phyloP scores from a whole-genome alignment of 257 asterid genomes.

The Galeopsis tetrahit region DNA sequence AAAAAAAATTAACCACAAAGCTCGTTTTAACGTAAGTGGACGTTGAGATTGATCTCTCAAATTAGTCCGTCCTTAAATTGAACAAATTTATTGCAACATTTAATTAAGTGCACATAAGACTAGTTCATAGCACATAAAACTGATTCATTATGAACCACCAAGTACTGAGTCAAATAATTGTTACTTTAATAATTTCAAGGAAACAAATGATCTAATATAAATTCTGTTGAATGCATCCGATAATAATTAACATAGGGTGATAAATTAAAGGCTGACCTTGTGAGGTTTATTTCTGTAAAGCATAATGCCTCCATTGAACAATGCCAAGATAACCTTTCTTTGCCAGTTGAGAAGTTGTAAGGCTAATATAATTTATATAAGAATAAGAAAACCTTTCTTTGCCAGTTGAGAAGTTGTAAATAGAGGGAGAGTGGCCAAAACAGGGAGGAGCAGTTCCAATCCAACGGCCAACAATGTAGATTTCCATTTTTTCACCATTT shows the following conservation, averaged over 20 bases:
- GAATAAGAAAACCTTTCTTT: no score
- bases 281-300: slow-evolving; percentile 54
- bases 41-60: no score
- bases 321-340: slow-evolving; percentile 69
- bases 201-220: no score
- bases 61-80: no score
- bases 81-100: no score
- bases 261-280: slow-evolving; percentile 51
- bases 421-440: slow-evolving; percentile 78
- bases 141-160: no score
- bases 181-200: neutral
- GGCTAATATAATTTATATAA: no score
- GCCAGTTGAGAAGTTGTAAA: slow-evolving; percentile 56
- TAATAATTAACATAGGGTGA: no score
- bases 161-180: no score
- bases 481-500: slow-evolving; percentile 45
- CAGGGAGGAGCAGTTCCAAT: slow-evolving; percentile 84
- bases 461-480: slow-evolving; percentile 61
- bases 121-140: no score
- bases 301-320: slow-evolving; percentile 72
- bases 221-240: neutral
- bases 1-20: neutral
- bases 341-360: slow-evolving; percentile 80
- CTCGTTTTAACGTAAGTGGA: no score
- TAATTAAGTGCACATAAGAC: no score